These are phyloP conservation scores for Isoetes taiwanensis DNA, from an alignment of 75 land plant species.

Conservation along the genomic window DNA sequence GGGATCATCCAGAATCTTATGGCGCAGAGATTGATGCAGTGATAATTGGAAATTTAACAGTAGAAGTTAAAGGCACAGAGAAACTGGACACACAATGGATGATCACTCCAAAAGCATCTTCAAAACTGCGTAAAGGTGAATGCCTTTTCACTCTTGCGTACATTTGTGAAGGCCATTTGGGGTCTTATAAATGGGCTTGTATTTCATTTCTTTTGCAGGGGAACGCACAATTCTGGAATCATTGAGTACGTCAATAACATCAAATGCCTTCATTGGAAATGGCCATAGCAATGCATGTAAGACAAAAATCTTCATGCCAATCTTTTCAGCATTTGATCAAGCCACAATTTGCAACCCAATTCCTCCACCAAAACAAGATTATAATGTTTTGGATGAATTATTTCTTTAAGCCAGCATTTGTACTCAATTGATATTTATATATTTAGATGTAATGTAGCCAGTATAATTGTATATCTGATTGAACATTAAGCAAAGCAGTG, in stretches of 20 bases:
- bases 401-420: too few relatives aligned
- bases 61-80: conserved; percentile 76
- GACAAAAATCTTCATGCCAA: too few relatives aligned
- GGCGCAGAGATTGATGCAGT: conserved; percentile 15
- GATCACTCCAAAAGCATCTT: conserved; percentile 40
- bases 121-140: conserved; percentile 62
- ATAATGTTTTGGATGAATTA: too few relatives aligned
- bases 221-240: conserved; percentile 57
- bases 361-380: too few relatives aligned
- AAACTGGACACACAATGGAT: conserved; percentile 87
- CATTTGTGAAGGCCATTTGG: too few relatives aligned
- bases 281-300: conserved; percentile 61
- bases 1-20: neutral
- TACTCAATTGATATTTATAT: too few relatives aligned
- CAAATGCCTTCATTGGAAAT: conserved; percentile 45
- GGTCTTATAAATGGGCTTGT: too few relatives aligned
- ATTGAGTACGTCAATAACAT: conserved; percentile 36
- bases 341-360: too few relatives aligned
- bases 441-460: too few relatives aligned
- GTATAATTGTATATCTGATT: too few relatives aligned
- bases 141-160: neutral
- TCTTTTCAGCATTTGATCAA: too few relatives aligned
- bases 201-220: conserved; percentile 46
- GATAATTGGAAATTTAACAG: conserved; percentile 44
- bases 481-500: too few relatives aligned